Evolutionary conservation across 805 yeast genomes (phyloP), one percentile per base, ranked within the genome.

Genomic region (Barnettozyma pratensis): DNA sequence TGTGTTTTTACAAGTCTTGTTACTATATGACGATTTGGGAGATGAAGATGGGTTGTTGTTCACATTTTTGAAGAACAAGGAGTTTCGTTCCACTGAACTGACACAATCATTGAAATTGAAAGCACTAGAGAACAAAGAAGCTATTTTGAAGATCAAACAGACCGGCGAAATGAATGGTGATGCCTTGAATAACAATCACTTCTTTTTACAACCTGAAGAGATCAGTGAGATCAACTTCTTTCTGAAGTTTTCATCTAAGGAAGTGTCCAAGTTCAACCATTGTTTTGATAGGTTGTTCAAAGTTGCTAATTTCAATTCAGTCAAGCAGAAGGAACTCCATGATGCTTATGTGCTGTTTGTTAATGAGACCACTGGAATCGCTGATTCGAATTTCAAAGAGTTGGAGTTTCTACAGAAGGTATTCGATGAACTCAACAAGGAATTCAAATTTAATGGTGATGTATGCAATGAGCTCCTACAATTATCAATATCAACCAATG

Each of bases 151-250:
- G 25, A 46, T 48, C 9, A 39, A 43, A 7, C 39, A 32, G 12
- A 37, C n/a, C 6, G 38, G 37, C 11, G 26, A 11, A 25, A 42
- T 31, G 44, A 42, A 7, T 19, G 46, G n/a, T n/a, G 45, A 19
- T 4, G 44, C 5, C 10, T 47, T 49, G 19, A 51, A 50, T 26
- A 50, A 44, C 25, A 52, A 50, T 25, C 51, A 50, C 3, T 44
- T 57, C 29, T 51, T 51, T 28, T 30, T 69, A 4, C 62, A 57
- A 19, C 68, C 68, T 5, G 74, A 72, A 37, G 70, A 70, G 42
- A 59, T 72, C 28, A 63, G 65, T 11, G 81, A 79, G 41, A 74
- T 76, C 46, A 75, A 71, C 42, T 69, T 70, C 34, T 81, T 81
- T 53, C 53, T 80, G 31, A 69, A 68, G 36, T 79, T 68, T 50